These are phyloP conservation scores for Cutaneotrichosporon cavernicola DNA, from an alignment of 1,284 basidiomycete genomes.

Conservation along the genomic window DNA sequence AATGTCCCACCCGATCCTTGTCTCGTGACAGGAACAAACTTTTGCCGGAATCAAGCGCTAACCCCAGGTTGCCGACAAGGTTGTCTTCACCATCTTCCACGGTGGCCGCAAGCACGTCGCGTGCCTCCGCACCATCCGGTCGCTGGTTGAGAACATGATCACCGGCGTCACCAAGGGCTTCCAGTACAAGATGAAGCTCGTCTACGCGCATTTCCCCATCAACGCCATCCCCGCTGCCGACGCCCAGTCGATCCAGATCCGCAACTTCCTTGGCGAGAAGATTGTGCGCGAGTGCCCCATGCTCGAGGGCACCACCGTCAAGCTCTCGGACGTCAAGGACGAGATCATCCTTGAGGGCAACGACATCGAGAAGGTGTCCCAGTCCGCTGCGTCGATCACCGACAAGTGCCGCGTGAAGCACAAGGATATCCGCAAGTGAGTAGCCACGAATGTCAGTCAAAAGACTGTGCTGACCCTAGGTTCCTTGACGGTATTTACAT, in stretches of 20 bases:
- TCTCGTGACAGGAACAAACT: background rate
- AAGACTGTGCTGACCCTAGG: constrained; percentile 13
- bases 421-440: constrained; percentile 91
- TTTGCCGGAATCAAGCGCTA: background rate
- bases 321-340: constrained; percentile 94
- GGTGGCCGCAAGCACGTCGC: constrained; percentile 98
- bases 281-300: constrained; percentile 89
- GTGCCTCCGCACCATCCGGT: constrained; percentile 93
- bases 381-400: constrained; percentile 94
- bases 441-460: constrained; percentile 57
- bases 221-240: constrained; percentile 93
- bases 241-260: constrained; percentile 83
- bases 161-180: constrained; percentile 97
- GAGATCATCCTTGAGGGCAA: constrained; percentile 90
- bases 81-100: constrained; percentile 96
- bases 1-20: background rate
- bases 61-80: constrained; percentile 58
- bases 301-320: constrained; percentile 82
- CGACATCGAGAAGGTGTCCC: constrained; percentile 92
- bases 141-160: constrained; percentile 95
- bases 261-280: constrained; percentile 83
- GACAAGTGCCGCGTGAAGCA: constrained; percentile 91
- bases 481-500: constrained; percentile 64
- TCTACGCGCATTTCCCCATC: constrained; percentile 99
- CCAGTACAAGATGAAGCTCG: constrained; percentile 99